Evolutionary conservation across 1,139 yeast species (phyloP), one percentile per base, ranked within the genome.

Genomic region (Hyphopichia pseudoburtonii): DNA sequence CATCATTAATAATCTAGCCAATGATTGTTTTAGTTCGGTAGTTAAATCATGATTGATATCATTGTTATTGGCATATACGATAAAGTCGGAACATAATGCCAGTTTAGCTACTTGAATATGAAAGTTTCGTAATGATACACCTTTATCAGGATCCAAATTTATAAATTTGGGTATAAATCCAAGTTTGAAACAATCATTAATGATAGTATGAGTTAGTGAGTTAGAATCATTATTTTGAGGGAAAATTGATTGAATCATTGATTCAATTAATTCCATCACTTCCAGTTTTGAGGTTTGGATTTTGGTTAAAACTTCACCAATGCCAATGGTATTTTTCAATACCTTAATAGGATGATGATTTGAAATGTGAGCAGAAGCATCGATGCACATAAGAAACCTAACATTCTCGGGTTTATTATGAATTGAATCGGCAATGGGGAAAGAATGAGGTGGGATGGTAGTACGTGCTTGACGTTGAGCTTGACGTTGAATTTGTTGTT

Each of bases 71-170:
- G 63, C 56, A 53, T 86, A 87, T 11, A 86, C 77, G 18, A 83
- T 63, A 40, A 86, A 75, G 53, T 86, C 95, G 0, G 90, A 76
- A 23, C 85, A 68, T 14, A 75, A 67, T 7, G 88, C 82, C 53
- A 80, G 64, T 52, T 85, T 86, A 17, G 86, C 73, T 7, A 79
- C 86, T 59, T 86, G 96, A 40, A 82, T 80, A 48, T 82, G 85
- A 56, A 85, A 87, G 54, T 86, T 86, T 43, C 95, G 70, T 34
- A 85, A 65, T 6, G 86, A 80, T 3, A 84, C 79, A 11, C 92
- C 94, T 23, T 70, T 61, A 36, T 70, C 76, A 1, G 94, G 90
- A 47, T 81, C 86, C 47, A 79, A 53, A 41, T 78, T 70, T 35
- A 71, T 60, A 46, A 83, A 81, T 2, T 64, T 52, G 0, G 87